Base-by-base conservation (phyloP, 2,329 filamentous ascomycete species). In the Sphaceloma murrayae region DNA sequence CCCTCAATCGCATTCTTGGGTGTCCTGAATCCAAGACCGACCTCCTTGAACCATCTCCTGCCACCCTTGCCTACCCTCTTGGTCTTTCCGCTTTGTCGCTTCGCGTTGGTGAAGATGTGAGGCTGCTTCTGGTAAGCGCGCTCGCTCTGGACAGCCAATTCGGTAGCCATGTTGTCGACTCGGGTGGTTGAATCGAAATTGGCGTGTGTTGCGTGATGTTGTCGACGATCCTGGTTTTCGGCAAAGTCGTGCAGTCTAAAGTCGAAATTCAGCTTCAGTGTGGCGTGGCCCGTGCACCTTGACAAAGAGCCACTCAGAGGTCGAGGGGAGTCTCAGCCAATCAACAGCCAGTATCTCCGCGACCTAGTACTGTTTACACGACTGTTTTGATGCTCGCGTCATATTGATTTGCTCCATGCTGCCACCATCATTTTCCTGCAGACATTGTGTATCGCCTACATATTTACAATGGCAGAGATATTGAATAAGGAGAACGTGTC, bases 101-200 rank as follows among this genome's bases (percentile, higher is more conserved):
- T 98, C 68, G 82, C 77, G 82, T 96, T 95, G 66, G 85, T 80
- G 85, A 96, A 98, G 79, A 98, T 94, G 75, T 98, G 91, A 71
- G 91, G 91, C 80, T 98, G 89, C 83, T 98, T 98, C 75, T 96
- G 91, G 85, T 85, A 98, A 79, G 91, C 91, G 77, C 91, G 89
- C 83, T 98, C 91, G 70, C 86, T 93, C 82, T 98, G 91, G 73
- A 98, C 91, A 71, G 87, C 94, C 76, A 95, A 79, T 78, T 94
- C 87, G 79, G 87, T 94, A 69, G 87, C 87, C 87, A 94, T 94
- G 71, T 68, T 79, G 75, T 72, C 73, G 42, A 45, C 42, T 45
- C 29, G 42, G 70, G 51, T 51, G 32, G n/a, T 49, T n/a, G n/a
- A n/a, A n/a, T n/a, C n/a, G n/a, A 39, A 47, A 49, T 53, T 31